Conservation (phyloP, 805 yeast species). For the Suhomyces tanzawaensis region DNA sequence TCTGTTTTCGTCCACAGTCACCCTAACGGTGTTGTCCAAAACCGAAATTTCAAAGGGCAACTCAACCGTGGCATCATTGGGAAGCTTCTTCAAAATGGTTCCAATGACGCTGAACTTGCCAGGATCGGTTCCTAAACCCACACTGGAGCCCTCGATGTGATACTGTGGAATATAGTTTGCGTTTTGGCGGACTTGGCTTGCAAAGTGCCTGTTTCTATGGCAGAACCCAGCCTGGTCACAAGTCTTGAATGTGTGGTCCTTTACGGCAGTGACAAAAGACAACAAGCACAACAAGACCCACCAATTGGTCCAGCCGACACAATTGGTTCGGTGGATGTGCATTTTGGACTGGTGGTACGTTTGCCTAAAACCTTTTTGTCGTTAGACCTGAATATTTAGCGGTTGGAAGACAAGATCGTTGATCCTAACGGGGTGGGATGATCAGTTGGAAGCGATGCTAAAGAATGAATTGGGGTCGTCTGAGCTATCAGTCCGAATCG, state of each 20-base stretch:
- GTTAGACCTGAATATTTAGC: too few species aligned
- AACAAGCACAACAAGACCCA: conserved; percentile 1
- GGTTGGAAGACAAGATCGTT: too few species aligned
- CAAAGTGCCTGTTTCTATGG: conserved; percentile 69
- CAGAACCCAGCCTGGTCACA: conserved; percentile 87
- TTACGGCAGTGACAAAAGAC: conserved; percentile 37
- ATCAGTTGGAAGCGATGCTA: too few species aligned
- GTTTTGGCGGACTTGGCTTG: conserved; percentile 24
- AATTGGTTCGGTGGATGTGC: background rate
- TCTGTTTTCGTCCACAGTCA: conserved; percentile 63
- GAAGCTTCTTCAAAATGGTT: conserved; percentile 41
- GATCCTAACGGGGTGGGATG: too few species aligned
- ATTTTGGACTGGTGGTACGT: too few species aligned
- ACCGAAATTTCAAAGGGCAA: conserved; percentile 60
- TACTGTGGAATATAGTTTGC: conserved; percentile 19
- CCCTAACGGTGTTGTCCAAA: conserved; percentile 57
- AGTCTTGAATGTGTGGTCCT: conserved; percentile 66
- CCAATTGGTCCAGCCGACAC: background rate
- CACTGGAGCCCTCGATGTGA: conserved; percentile 19
- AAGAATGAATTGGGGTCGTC: too few species aligned
- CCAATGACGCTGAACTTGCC: conserved; percentile 41
- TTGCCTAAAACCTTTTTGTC: too few species aligned
- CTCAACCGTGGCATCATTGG: conserved; percentile 18
- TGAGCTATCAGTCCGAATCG: too few species aligned
- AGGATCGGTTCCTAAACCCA: conserved; percentile 8